Base-by-base conservation (phyloP, 2,329 filamentous ascomycete species). In the Neofusicoccum umdonicola region DNA sequence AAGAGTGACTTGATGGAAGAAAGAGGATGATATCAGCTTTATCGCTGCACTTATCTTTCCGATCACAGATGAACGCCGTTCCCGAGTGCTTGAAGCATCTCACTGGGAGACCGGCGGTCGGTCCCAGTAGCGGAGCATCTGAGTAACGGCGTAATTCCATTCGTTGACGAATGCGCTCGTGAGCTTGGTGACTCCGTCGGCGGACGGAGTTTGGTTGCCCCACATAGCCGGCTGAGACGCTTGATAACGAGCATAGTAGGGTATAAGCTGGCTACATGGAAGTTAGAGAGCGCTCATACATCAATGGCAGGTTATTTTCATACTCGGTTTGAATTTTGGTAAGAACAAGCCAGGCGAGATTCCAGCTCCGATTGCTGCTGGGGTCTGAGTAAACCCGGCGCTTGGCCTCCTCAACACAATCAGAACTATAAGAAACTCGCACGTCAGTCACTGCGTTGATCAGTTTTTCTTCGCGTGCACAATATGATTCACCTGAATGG, bases 271-370 rank as follows among this genome's bases (percentile, higher is more conserved):
- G 67, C 87, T 89, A 61, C 60, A 15, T 6, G 41, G 9, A 7
- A 22, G 65, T 72, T 52, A 70, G 67, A 64, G 35, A 44, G 31
- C 35, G 44, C 39, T 17, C 17, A 31, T 17, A 39, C 41, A 9
- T 17, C 35, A 34, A 54, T 11, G 54, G 19, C 13, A 31, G 39
- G 13, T 34, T 22, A 17, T 4, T 22, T n/a, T 81, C 85, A 75
- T 78, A 89, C 87, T 88, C 87, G 64, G 86, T 84, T 22, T 83
- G 80, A 58, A 91, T 87, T 74, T 90, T 91, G 47, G 78, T 79
- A 9, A 92, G 78, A 37, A 90, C 87, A 51, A 92, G 78, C 89
- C 90, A 92, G 47, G 88, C 90, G 69, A 90, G 81, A 72, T 92
- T 93, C 89, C 90, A 92, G 72, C 88, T 91, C 27, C 87, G 83